Evolutionary conservation across 306 rosid genomes (phyloP).

Genomic region (Castanopsis chinensis): DNA sequence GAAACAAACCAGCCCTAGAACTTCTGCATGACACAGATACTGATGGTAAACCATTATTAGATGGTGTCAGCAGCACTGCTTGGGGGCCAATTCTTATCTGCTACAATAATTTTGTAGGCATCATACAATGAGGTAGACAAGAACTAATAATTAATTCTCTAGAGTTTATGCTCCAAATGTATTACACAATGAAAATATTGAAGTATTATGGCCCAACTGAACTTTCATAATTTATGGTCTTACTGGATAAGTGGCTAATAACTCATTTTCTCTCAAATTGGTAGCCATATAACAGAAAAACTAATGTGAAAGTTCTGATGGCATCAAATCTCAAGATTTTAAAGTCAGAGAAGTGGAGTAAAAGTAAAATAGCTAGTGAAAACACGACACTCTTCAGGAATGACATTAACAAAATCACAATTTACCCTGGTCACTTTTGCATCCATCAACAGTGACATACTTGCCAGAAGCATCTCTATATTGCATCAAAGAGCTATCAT

Average conservation of each 20-base stretch:
- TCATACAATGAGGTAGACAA: not conserved
- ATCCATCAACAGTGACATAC: not conserved
- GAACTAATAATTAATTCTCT: not conserved
- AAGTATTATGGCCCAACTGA: not conserved
- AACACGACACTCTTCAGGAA: not conserved
- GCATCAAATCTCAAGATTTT: not conserved
- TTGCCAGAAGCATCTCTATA: not conserved
- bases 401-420: not conserved
- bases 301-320: not conserved
- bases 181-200: not conserved
- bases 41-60: constrained; percentile 34
- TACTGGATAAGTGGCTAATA: not conserved
- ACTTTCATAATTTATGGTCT: not conserved
- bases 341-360: not conserved
- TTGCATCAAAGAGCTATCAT: not conserved
- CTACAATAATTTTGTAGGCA: constrained; percentile 14
- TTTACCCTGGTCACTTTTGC: not conserved
- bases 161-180: not conserved
- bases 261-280: not conserved
- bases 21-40: constrained; percentile 22
- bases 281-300: not conserved
- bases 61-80: constrained; percentile 25
- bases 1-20: constrained; percentile 31
- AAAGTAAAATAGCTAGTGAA: not conserved
- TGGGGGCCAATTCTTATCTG: constrained; percentile 33